These are phyloP conservation scores for Ceratocystis destructans DNA, from an alignment of 2,329 filamentous ascomycete genomes.

Conservation along the genomic window DNA sequence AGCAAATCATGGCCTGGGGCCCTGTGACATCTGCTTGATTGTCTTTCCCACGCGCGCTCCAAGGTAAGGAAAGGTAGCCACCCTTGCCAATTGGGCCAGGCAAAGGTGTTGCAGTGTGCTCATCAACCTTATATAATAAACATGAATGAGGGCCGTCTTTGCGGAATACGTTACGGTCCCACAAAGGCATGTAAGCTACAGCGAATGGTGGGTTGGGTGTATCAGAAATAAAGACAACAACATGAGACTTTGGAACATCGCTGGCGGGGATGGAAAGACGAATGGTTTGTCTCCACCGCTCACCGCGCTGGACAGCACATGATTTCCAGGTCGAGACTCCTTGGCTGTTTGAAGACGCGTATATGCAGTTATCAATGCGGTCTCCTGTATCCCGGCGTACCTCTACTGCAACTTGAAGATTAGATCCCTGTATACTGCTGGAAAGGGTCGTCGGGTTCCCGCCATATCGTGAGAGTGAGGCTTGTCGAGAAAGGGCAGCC, in stretches of 20 bases:
- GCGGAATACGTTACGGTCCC: slow-evolving; percentile 83
- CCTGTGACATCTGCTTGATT: slow-evolving; percentile 64
- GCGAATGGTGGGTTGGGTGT: slow-evolving; percentile 80
- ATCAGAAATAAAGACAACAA: slow-evolving; percentile 82
- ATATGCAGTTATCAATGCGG: slow-evolving; percentile 78
- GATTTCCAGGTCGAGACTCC: slow-evolving; percentile 80
- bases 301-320: slow-evolving; percentile 61
- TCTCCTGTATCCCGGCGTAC: slow-evolving; percentile 67
- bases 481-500: slow-evolving; percentile 64
- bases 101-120: slow-evolving; percentile 60
- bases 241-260: slow-evolving; percentile 68
- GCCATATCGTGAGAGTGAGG: slow-evolving; percentile 48
- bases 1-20: slow-evolving; percentile 61
- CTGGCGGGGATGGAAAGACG: slow-evolving; percentile 64
- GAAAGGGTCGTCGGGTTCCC: slow-evolving; percentile 65
- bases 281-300: slow-evolving; percentile 78
- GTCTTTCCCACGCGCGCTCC: slow-evolving; percentile 54
- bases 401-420: slow-evolving; percentile 79
- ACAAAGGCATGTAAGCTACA: slow-evolving; percentile 81
- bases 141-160: slow-evolving; percentile 71
- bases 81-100: slow-evolving; percentile 55
- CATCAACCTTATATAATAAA: slow-evolving; percentile 81
- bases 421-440: slow-evolving; percentile 48
- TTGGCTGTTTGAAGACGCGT: slow-evolving; percentile 65
- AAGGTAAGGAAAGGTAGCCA: slow-evolving; percentile 74